Evolutionary conservation across 2,329 filamentous ascomycete species (phyloP), one percentile per base, ranked within the genome.

Genomic region (Ophiognomonia clavigignenti-juglandacearum): DNA sequence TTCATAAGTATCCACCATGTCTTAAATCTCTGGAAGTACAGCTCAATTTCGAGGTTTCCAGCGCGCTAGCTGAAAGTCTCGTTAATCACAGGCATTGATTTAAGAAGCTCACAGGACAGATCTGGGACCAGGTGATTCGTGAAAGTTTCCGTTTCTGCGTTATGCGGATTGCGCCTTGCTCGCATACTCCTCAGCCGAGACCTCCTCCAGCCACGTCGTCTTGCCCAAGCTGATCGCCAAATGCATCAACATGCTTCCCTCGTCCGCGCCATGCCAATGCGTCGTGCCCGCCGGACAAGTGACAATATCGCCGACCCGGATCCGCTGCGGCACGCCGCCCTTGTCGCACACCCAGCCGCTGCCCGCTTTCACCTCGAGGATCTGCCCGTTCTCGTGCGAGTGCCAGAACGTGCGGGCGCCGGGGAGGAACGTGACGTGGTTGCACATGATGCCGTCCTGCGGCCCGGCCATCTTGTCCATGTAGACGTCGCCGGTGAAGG

Each of bases 211-310:
- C 67, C 66, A 68, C 13, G 53, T 61, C 4, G 64, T 68, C 49
- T 63, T 61, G 3, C 67, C 68, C 26, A 64, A 51, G 32, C 60
- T 60, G 41, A 68, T 60, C 4, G 62, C 66, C 51, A 61, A 55
- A 58, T 72, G 69, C 39, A 62, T 60, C 68, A 72, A 67, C 45
- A 63, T 54, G 39, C 62, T 69, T 8, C 55, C 59, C 14, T 64
- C 63, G 34, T 66, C 69, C 3, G 65, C 69, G 4, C 68, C 68
- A 54, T 72, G 69, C 69, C 70, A 72, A 53, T 72, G 70, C 37
- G 58, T 65, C 36, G 67, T 70, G 2, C 68, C 67, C 1, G 65
- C 57, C 7, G 65, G 61, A 20, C 61, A 59, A 61, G 66, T 68
- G 19, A 71, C 59, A 1, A 69, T 57, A 56, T 72, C 70, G 0